These are phyloP conservation scores for Candida cerambycidarum DNA, from an alignment of 805 yeast species.

Conservation along the genomic window DNA sequence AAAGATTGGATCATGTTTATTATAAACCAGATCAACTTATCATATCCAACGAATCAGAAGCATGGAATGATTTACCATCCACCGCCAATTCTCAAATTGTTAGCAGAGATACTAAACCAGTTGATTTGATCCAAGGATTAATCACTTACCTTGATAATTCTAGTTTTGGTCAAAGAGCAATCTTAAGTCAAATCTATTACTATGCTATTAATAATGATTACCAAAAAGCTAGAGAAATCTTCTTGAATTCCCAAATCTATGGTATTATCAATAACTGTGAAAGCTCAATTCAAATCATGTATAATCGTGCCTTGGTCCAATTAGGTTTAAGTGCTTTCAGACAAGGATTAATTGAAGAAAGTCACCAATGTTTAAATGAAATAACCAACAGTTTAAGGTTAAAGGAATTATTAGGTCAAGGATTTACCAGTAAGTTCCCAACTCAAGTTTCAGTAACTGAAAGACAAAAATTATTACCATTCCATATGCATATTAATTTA, in stretches of 20 bases:
- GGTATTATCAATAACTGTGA: conserved; percentile 81
- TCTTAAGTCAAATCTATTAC: conserved; percentile 83
- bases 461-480: conserved; percentile 84
- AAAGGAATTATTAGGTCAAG: conserved; percentile 94
- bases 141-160: conserved; percentile 66
- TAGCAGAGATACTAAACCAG: conserved; percentile 37
- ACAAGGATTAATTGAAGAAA: conserved; percentile 77
- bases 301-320: conserved; percentile 94
- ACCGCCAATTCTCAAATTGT: conserved; percentile 22
- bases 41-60: conserved; percentile 61
- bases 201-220: conserved; percentile 87
- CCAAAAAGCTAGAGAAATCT: conserved; percentile 81
- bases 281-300: conserved; percentile 81
- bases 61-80: conserved; percentile 60
- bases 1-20: conserved; percentile 90
- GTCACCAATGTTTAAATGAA: conserved; percentile 85
- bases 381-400: conserved; percentile 81
- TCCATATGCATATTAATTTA: conserved; percentile 96
- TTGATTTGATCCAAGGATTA: conserved; percentile 60
- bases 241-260: conserved; percentile 83
- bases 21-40: conserved; percentile 84
- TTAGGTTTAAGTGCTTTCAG: conserved; percentile 96
- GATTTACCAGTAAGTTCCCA: conserved; percentile 65
- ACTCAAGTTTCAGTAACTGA: conserved; percentile 58
- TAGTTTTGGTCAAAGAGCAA: conserved; percentile 79